A percentile compares a stretch with the other conserved stretches of the same genome.
These are phyloP conservation scores for Calocera viscosa DNA, from an alignment of 768 basidiomycete species.

Conservation along the genomic window DNA sequence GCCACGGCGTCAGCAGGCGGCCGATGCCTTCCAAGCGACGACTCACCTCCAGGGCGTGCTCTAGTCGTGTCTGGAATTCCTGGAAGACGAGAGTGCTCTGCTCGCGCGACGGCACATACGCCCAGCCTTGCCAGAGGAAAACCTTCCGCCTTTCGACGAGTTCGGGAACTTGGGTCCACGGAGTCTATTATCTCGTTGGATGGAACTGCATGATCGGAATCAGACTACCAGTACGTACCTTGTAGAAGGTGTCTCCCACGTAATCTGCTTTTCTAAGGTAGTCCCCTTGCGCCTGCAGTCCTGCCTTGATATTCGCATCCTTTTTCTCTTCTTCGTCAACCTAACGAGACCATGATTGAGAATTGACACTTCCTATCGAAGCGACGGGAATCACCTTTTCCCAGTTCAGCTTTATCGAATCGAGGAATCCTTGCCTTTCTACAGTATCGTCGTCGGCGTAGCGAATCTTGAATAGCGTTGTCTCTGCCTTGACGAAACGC, in stretches of 20 bases:
- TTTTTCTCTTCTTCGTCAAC: constrained; percentile 48
- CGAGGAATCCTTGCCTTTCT: constrained; percentile 57
- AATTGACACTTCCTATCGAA: too few species aligned
- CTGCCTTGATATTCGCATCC: constrained; percentile 26
- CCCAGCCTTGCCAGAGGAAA: constrained; percentile 64
- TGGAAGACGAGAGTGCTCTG: constrained; percentile 77
- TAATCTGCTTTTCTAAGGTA: constrained; percentile 30
- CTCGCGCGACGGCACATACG: constrained; percentile 71
- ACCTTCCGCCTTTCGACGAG: constrained; percentile 73
- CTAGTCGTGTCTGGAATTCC: constrained; percentile 64
- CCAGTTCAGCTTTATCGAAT: constrained; percentile 32
- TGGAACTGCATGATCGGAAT: background rate
- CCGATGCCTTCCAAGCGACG: background rate
- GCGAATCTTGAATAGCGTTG: constrained; percentile 66
- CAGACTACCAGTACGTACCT: constrained; percentile 36
- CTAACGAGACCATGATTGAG: constrained; percentile 29
- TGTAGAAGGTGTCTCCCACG: constrained; percentile 55
- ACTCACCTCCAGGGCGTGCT: constrained; percentile 62
- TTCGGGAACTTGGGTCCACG: constrained; percentile 90
- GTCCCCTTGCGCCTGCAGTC: background rate
- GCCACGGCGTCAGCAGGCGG: background rate
- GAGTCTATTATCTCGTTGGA: constrained; percentile 44
- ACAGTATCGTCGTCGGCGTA: constrained; percentile 50
- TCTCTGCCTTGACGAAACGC: constrained; percentile 82
- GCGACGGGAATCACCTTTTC: constrained; percentile 20